Base-by-base conservation (phyloP, 179 eudicot species). In the Camellia oleifera region DNA sequence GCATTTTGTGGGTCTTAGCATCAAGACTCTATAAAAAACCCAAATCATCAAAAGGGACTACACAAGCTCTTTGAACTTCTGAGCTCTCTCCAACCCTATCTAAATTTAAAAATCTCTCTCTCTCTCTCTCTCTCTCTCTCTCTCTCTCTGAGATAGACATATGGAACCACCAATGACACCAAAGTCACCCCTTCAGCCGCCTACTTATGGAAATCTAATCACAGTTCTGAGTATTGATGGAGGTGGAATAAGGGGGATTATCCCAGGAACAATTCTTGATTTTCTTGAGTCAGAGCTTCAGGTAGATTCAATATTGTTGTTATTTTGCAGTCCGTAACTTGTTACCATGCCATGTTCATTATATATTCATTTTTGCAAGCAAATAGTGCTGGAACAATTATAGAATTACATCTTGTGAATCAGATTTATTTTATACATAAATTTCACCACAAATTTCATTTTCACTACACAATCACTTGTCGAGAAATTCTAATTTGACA, bases 131-230 rank as follows among this genome's bases (percentile, higher is more conserved):
- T 15, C 57, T 64, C 61, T 20, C 79, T 48, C 72, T 63, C 63
- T 52, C 66, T n/a, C 15, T 3, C 50, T 15, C 74, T 7, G 10
- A 52, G 17, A 77, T 9, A 4, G 7, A 26, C 17, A 46, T 4
- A 81, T 81, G 66, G 72, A 81, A 17, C 53, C 73, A 9, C 84
- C 84, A 81, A 69, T 69, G 72, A 63, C 73, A 9, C 84, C 84
- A 81, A 76, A 76, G 72, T 81, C 83, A 52, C 83, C 79, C 42
- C 83, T 81, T 52, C 84, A 81, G 73, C 81, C 84, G 6, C 84
- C 81, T 26, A 81, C 84, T 20, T 72, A 52, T 64, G 81, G 81
- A 52, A 77, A 77, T 81, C 40, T 82, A 77, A 82, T 82, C 58
- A 61, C 70, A 4, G 70, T 79, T 67, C 80, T 77, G 2, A 77